phyloP scores from a whole-genome alignment of 768 basidiomycete genomes.

The Russula abietina region DNA sequence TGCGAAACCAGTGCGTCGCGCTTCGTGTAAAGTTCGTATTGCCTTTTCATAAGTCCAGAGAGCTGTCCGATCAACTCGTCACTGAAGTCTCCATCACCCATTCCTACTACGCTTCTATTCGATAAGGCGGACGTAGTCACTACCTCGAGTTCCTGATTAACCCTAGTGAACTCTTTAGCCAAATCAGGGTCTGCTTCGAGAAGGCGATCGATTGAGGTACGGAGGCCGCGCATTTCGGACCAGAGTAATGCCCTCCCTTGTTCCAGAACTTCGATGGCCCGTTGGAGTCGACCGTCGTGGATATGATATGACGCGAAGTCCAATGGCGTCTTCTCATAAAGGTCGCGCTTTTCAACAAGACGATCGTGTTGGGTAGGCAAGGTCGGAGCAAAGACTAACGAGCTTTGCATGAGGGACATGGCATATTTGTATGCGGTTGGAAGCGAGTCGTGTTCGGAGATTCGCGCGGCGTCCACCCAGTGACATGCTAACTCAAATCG shows the following conservation, averaged over 20 bases:
- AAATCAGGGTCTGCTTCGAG: not conserved
- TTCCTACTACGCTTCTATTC: not conserved
- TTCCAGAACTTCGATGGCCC: slow-evolving; percentile 1
- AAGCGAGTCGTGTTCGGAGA: not conserved
- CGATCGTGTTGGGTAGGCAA: not conserved
- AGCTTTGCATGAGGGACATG: not conserved
- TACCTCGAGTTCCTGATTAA: not conserved
- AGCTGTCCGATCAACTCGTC: too few relatives aligned
- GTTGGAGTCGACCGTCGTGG: not conserved
- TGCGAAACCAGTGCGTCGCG: too few relatives aligned
- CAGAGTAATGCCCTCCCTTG: not conserved
- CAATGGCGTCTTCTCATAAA: not conserved
- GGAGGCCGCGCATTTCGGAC: not conserved
- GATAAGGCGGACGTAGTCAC: not conserved
- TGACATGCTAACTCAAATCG: not conserved
- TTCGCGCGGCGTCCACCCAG: not conserved
- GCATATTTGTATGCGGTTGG: not conserved
- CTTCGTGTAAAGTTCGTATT: too few relatives aligned
- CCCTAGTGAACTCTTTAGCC: not conserved
- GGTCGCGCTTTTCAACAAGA: not conserved
- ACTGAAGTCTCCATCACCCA: not conserved
- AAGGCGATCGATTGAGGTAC: not conserved
- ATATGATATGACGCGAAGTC: not conserved
- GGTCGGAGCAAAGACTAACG: not conserved
- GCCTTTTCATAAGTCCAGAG: too few relatives aligned